Conservation (phyloP, 2,329 filamentous ascomycete species). For the Colletotrichum sp. region DNA sequence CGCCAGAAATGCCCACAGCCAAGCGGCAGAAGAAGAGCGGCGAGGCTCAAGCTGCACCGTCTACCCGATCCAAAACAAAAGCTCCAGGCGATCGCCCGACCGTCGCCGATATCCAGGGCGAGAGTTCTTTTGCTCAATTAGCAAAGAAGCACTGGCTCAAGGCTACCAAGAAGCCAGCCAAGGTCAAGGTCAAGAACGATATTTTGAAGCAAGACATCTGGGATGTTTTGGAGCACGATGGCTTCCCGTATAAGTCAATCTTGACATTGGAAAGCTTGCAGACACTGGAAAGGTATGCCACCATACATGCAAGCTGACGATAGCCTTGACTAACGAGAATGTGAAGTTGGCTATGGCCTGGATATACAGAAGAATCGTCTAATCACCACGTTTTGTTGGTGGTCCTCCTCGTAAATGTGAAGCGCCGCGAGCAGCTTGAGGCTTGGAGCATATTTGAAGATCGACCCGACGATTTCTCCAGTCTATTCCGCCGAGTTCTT, state of each 20-base stretch:
- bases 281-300: conserved; percentile 76
- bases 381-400: conserved; percentile 92
- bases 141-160: conserved; percentile 88
- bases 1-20: conserved; percentile 57
- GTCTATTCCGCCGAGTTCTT: conserved; percentile 85
- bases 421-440: conserved; percentile 83
- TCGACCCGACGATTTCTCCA: conserved; percentile 82
- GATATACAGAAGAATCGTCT: conserved; percentile 85
- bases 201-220: conserved; percentile 88
- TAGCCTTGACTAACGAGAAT: conserved; percentile 26
- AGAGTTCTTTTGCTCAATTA: conserved; percentile 75
- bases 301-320: not conserved
- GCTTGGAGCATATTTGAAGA: conserved; percentile 89
- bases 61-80: conserved; percentile 42
- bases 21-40: conserved; percentile 63
- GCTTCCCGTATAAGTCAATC: conserved; percentile 79
- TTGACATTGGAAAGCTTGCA: conserved; percentile 89
- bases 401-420: conserved; percentile 84
- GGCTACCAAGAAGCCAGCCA: conserved; percentile 57
- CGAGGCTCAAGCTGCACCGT: conserved; percentile 38
- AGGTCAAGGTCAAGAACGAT: conserved; percentile 79
- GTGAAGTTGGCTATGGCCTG: conserved; percentile 88
- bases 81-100: conserved; percentile 60
- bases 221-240: conserved; percentile 83
- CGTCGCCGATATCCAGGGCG: conserved; percentile 72